A percentile compares a stretch with the other conserved stretches of the same genome.
These are phyloP conservation scores for Lepiota venenata DNA, from an alignment of 768 basidiomycete species.

Conservation along the genomic window DNA sequence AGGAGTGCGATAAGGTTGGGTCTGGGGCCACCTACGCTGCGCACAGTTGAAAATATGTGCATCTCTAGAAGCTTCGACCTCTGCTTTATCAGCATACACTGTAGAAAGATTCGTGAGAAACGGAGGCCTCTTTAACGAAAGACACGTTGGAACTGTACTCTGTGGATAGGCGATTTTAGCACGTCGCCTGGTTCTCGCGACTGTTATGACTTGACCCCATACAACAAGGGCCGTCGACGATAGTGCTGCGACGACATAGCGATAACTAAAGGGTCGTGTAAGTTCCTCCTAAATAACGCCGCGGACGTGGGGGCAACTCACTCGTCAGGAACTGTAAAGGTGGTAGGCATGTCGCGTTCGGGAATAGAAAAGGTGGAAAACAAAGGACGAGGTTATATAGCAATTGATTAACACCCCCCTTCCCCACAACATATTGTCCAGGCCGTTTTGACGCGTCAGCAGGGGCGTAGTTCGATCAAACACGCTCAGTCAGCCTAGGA, in stretches of 20 bases:
- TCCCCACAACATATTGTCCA: no score
- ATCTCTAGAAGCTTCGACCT: constrained; percentile 6
- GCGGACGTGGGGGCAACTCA: not conserved
- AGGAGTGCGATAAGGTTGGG: not conserved
- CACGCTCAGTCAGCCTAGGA: no score
- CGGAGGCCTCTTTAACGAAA: not conserved
- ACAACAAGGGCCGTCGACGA: constrained; percentile 45
- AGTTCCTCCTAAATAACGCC: not conserved
- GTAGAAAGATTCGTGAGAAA: not conserved
- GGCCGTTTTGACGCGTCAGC: no score
- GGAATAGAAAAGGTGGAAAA: not conserved
- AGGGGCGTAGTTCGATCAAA: no score
- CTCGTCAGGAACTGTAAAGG: constrained; percentile 5
- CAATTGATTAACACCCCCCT: no score
- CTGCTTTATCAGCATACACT: constrained; percentile 32
- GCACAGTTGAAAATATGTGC: constrained; percentile 13
- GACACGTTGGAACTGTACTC: constrained; percentile 31
- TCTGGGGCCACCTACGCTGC: constrained; percentile 18
- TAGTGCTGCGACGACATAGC: constrained; percentile 55
- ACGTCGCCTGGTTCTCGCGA: constrained; percentile 35
- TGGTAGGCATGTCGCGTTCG: not conserved
- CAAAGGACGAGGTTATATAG: not conserved
- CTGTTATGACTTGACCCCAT: constrained; percentile 37
- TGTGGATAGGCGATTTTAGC: constrained; percentile 68
- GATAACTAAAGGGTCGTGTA: constrained; percentile 33